Percentiles rank a stretch among this genome's conserved stretches.
These are phyloP conservation scores for Babesia ovata DNA, from an alignment of 169 alveolate species.

Conservation along the genomic window DNA sequence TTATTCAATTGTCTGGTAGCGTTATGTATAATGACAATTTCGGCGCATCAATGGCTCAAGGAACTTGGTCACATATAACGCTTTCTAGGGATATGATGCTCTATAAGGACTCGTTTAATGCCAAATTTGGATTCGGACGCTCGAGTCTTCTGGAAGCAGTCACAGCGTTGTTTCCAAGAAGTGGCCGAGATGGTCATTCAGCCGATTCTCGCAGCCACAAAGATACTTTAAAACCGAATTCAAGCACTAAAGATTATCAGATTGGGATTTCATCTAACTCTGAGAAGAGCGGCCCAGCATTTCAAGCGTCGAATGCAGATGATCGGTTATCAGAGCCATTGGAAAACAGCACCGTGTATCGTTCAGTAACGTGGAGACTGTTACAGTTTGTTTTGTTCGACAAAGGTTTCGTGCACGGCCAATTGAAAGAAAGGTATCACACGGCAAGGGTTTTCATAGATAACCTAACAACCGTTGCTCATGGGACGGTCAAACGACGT, in stretches of 20 bases:
- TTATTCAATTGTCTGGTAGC: constrained; percentile 58
- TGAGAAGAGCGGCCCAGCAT: no score
- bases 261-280: no score
- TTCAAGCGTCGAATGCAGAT: background rate
- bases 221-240: background rate
- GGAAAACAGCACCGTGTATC: background rate
- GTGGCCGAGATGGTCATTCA: background rate
- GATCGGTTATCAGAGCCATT: background rate
- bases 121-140: constrained; percentile 20
- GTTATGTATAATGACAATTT: constrained; percentile 22
- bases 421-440: constrained; percentile 17
- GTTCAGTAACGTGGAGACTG: constrained; percentile 5
- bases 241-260: no score
- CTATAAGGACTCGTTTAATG: constrained; percentile 21
- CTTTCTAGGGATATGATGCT: constrained; percentile 15
- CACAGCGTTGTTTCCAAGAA: background rate
- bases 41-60: background rate
- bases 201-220: background rate
- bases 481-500: background rate
- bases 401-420: constrained; percentile 3
- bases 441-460: constrained; percentile 8
- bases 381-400: constrained; percentile 24
- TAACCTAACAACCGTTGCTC: background rate
- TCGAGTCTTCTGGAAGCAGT: constrained; percentile 14
- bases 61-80: constrained; percentile 10